Percentiles rank a stretch among this genome's conserved stretches.
Conservation (phyloP, 2,329 filamentous ascomycete genomes). For the Aspergillus felis region DNA sequence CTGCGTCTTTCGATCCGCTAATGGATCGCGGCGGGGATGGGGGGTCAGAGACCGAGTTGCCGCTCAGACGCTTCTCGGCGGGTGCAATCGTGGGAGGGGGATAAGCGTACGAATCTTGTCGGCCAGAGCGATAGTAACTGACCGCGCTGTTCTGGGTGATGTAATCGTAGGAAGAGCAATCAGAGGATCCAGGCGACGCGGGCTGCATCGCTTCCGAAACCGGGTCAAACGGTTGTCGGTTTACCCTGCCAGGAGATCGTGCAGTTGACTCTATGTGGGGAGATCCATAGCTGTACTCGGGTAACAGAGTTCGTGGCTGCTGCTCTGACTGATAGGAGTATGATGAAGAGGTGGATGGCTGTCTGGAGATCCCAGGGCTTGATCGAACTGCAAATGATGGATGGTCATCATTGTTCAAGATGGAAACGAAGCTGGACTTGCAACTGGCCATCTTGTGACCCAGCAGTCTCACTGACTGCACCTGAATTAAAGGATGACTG, state of each 20-base stretch:
- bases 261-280: conserved; percentile 24
- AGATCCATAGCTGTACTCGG: conserved; percentile 18
- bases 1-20: conserved; percentile 20
- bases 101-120: conserved; percentile 24
- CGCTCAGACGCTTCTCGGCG: conserved; percentile 22
- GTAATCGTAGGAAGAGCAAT: conserved; percentile 31
- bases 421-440: conserved; percentile 38
- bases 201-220: conserved; percentile 24
- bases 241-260: conserved; percentile 21
- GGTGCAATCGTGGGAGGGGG: conserved; percentile 19
- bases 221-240: conserved; percentile 21
- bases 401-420: conserved; percentile 46
- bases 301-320: conserved; percentile 12
- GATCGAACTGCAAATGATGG: conserved; percentile 44
- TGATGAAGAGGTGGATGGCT: conserved; percentile 18
- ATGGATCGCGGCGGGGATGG: conserved; percentile 26
- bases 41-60: conserved; percentile 21
- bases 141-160: conserved; percentile 15
- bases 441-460: conserved; percentile 28
- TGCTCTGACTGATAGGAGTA: conserved; percentile 19
- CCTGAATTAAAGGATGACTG: conserved; percentile 9
- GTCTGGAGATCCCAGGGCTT: conserved; percentile 18
- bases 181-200: conserved; percentile 30
- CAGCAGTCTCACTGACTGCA: not conserved
- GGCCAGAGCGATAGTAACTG: conserved; percentile 25